These are phyloP conservation scores for Fraxinus latifolia DNA, from an alignment of 305 asterid species.

Conservation along the genomic window DNA sequence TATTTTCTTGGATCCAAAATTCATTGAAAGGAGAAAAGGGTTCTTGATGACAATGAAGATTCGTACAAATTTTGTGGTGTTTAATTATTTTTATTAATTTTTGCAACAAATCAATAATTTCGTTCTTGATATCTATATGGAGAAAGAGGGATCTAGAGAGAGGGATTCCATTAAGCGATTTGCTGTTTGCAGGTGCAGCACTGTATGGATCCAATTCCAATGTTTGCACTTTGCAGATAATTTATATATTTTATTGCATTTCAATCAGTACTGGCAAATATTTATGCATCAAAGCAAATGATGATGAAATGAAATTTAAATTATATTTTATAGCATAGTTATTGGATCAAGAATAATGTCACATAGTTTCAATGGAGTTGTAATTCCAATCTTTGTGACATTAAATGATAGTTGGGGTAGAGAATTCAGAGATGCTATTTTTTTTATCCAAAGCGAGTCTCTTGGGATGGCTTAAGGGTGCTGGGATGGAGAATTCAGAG, in stretches of 20 bases:
- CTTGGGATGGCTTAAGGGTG: slow-evolving; percentile 28
- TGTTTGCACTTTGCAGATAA: slow-evolving; percentile 12
- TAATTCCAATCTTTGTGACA: too few species aligned
- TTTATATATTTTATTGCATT: neutral
- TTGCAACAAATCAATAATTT: neutral
- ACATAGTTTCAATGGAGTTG: too few species aligned
- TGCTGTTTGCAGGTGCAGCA: slow-evolving; percentile 8
- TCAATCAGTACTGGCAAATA: neutral
- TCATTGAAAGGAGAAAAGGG: neutral
- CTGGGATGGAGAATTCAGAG: slow-evolving; percentile 22
- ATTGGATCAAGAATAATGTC: slow-evolving; percentile 3
- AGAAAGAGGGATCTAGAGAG: neutral
- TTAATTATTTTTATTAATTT: too few species aligned
- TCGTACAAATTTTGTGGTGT: neutral
- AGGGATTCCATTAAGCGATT: neutral
- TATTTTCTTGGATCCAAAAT: slow-evolving; percentile 2
- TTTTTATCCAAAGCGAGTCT: slow-evolving; percentile 10
- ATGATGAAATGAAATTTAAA: neutral
- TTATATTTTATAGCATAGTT: slow-evolving; percentile 11
- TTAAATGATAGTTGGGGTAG: too few species aligned
- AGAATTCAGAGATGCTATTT: too few species aligned
- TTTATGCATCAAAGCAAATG: too few species aligned
- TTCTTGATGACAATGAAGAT: neutral
- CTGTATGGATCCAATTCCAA: slow-evolving; percentile 41
- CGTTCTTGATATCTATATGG: neutral